Evolutionary conservation across 2,329 filamentous ascomycete species (phyloP).

Genomic region (Pseudogymnoascus sp.): DNA sequence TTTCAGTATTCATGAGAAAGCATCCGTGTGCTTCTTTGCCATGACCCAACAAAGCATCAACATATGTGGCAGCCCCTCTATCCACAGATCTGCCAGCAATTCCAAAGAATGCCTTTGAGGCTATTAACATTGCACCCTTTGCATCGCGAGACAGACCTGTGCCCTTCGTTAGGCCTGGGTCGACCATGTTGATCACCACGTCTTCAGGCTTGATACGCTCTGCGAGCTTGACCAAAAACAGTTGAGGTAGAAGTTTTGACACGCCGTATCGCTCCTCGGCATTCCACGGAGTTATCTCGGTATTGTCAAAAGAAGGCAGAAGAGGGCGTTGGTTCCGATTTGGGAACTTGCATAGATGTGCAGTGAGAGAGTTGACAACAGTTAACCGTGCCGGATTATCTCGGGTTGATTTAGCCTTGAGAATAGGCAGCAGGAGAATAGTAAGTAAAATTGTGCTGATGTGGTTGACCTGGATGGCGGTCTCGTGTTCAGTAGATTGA

Average conservation of each 20-base stretch:
- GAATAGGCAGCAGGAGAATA: conserved; percentile 23
- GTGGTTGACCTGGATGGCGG: conserved; percentile 31
- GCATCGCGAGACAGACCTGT: conserved; percentile 34
- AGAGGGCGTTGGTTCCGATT: conserved; percentile 19
- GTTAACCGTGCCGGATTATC: conserved; percentile 12
- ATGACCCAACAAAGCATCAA: conserved; percentile 37
- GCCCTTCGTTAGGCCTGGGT: conserved; percentile 29
- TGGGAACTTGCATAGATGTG: conserved; percentile 20
- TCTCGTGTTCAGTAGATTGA: conserved; percentile 31
- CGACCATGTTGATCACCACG: conserved; percentile 29
- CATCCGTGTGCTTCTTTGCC: conserved; percentile 42
- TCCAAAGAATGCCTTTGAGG: conserved; percentile 18
- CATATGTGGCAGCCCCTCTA: conserved; percentile 38
- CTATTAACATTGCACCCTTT: conserved; percentile 14
- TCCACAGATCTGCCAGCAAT: conserved; percentile 27
- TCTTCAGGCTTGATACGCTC: conserved; percentile 27
- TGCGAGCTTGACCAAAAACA: conserved; percentile 32
- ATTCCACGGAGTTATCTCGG: conserved; percentile 16
- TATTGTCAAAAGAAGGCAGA: conserved; percentile 27
- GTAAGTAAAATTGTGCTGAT: conserved; percentile 22
- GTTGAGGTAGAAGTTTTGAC: conserved; percentile 25
- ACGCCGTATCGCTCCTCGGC: conserved; percentile 21
- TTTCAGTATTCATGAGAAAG: conserved; percentile 40
- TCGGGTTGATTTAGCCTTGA: conserved; percentile 16
- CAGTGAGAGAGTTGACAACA: conserved; percentile 12